Conservation (phyloP, 208 protist species). For the Leishmania tropica region DNA sequence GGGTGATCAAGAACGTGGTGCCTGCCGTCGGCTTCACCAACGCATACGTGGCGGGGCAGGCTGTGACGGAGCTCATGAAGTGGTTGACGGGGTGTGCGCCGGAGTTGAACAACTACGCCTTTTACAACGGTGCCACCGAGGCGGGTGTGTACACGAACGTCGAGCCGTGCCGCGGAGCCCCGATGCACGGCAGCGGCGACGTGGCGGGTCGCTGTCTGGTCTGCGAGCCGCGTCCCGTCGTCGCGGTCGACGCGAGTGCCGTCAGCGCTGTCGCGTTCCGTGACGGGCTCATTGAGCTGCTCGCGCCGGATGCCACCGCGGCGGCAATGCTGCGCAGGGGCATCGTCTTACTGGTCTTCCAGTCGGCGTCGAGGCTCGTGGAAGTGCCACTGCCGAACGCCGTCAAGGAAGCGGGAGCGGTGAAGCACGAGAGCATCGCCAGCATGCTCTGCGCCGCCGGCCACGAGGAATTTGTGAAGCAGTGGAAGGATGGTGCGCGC, state of each 20-base stretch:
- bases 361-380: constrained; percentile 1
- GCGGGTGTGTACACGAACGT: constrained; percentile 35
- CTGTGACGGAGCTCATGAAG: constrained; percentile 95
- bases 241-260: constrained; percentile 29
- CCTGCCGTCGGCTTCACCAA: constrained; percentile 99
- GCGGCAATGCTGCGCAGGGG: constrained; percentile 8
- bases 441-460: constrained; percentile 4
- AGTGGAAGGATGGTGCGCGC: constrained; percentile 4
- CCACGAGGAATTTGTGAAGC: constrained; percentile 11
- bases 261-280: constrained; percentile 19
- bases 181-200: constrained; percentile 20
- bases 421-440: constrained; percentile 5
- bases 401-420: neutral
- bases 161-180: constrained; percentile 19
- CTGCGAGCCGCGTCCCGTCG: constrained; percentile 57
- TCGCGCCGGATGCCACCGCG: neutral
- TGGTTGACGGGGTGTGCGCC: constrained; percentile 76
- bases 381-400: constrained; percentile 11
- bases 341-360: constrained; percentile 17
- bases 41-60: constrained; percentile 94
- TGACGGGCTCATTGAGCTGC: constrained; percentile 23
- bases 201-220: constrained; percentile 48
- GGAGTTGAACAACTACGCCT: constrained; percentile 93
- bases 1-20: constrained; percentile 99
- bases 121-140: constrained; percentile 88